Evolutionary conservation across 345 rosid genomes (phyloP).

Genomic region (Acer saccharum): DNA sequence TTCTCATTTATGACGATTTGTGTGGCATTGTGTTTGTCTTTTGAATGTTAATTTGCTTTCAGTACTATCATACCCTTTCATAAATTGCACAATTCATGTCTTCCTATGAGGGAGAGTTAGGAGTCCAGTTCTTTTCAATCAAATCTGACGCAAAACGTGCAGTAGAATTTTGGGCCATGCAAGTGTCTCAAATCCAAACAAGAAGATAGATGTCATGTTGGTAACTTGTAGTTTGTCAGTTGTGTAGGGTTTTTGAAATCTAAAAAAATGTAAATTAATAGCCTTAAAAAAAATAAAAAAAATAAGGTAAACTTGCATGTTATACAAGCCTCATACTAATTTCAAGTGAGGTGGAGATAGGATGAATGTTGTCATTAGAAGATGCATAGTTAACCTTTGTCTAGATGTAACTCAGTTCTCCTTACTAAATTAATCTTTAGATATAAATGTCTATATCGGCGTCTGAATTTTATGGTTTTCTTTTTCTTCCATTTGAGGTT

Average conservation of each 20-base stretch:
- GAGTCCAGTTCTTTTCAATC: conserved; percentile 19
- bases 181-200: conserved; percentile 29
- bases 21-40: no score
- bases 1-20: not conserved
- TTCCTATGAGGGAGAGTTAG: conserved; percentile 9
- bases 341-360: not conserved
- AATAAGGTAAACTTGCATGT: conserved; percentile 9
- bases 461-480: not conserved
- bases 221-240: conserved; percentile 15
- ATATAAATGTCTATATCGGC: not conserved
- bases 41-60: no score
- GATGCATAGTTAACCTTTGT: not conserved
- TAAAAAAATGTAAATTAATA: conserved; percentile 1
- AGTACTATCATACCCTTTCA: no score
- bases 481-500: not conserved
- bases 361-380: conserved; percentile 3
- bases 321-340: not conserved
- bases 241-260: conserved; percentile 4
- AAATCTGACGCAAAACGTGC: conserved; percentile 18
- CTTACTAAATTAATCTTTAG: not conserved
- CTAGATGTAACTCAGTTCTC: no score
- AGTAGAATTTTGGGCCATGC: conserved; percentile 16
- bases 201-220: conserved; percentile 26
- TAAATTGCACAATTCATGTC: conserved; percentile 10
- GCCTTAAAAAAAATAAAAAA: not conserved